Evolutionary conservation across 2,329 filamentous ascomycete species (phyloP).

Genomic region (Trichoderma hamatum): DNA sequence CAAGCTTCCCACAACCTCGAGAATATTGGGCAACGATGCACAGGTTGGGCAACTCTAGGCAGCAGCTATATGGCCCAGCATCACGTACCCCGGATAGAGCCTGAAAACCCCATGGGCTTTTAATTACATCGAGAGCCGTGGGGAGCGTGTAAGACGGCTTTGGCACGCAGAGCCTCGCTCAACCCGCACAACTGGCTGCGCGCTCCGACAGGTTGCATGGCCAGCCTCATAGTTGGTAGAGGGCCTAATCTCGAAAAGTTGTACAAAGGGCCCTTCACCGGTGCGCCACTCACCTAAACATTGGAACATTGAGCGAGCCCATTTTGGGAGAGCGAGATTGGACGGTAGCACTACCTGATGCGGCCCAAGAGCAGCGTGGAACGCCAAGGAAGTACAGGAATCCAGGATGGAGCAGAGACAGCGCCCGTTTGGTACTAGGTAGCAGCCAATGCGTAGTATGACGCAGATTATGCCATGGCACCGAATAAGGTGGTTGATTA

Average conservation of each 20-base stretch:
- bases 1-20: neutral
- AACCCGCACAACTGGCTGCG: neutral
- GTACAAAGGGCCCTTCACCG: conserved; percentile 11
- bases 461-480: conserved; percentile 16
- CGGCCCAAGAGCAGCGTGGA: conserved; percentile 17
- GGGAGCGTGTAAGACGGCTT: neutral
- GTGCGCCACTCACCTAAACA: conserved; percentile 9
- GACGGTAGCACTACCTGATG: conserved; percentile 12
- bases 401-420: conserved; percentile 1
- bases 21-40: conserved; percentile 8
- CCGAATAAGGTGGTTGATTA: conserved; percentile 13
- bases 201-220: neutral
- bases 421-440: neutral
- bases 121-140: neutral
- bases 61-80: neutral
- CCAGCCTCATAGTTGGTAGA: neutral
- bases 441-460: conserved; percentile 3
- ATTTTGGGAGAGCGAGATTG: conserved; percentile 21
- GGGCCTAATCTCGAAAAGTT: neutral
- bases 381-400: conserved; percentile 18
- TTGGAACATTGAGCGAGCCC: neutral
- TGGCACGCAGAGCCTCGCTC: neutral
- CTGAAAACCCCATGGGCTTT: neutral
- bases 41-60: conserved; percentile 10
- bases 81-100: neutral